Conservation (phyloP, 78 protist genomes). For the Blattamonas nauphoetae region DNA sequence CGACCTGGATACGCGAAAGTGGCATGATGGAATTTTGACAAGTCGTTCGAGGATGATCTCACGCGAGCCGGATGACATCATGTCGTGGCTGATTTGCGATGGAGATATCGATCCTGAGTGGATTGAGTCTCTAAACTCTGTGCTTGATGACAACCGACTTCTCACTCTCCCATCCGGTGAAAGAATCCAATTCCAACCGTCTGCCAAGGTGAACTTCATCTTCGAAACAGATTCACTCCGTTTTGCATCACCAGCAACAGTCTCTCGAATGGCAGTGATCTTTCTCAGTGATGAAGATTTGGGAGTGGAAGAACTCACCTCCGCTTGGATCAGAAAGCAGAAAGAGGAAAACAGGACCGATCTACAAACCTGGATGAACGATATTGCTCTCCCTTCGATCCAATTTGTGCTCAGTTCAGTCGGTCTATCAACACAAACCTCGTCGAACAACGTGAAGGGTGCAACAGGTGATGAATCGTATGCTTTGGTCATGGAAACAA, state of each 20-base stretch:
- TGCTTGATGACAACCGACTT: constrained; percentile 72
- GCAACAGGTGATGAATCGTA: neutral
- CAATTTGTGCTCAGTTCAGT: neutral
- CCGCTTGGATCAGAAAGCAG: constrained; percentile 19
- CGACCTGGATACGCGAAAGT: constrained; percentile 74
- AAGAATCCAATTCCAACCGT: constrained; percentile 64
- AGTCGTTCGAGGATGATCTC: constrained; percentile 28
- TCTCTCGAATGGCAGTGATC: constrained; percentile 61
- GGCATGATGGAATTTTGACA: constrained; percentile 76
- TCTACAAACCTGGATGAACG: neutral
- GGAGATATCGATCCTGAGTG: constrained; percentile 79
- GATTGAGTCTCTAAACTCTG: constrained; percentile 75
- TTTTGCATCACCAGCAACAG: constrained; percentile 82
- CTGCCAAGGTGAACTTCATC: constrained; percentile 56
- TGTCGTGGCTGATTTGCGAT: constrained; percentile 66
- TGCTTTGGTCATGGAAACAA: constrained; percentile 23
- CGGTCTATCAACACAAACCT: neutral
- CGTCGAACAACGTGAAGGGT: neutral
- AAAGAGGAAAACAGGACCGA: neutral
- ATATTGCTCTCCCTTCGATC: neutral
- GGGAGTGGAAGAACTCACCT: neutral
- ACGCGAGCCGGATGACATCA: constrained; percentile 14
- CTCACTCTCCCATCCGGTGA: constrained; percentile 78
- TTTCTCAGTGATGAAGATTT: constrained; percentile 56
- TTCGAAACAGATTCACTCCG: constrained; percentile 67